Percentiles rank a stretch among this genome's conserved stretches.
Evolutionary conservation across 129 eudicot species (phyloP).

Genomic region (Silybum marianum): DNA sequence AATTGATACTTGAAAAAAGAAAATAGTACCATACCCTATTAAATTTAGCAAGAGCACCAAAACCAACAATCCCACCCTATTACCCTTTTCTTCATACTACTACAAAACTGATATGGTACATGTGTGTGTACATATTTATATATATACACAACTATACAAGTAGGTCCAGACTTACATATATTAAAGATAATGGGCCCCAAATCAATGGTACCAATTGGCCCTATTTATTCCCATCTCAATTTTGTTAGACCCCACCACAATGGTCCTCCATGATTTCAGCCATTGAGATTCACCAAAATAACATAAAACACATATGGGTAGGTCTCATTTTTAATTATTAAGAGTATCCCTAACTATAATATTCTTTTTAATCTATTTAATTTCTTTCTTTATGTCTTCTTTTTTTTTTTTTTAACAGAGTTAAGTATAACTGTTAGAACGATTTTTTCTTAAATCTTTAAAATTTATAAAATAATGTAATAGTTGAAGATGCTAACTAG

Average conservation of each 20-base stretch:
- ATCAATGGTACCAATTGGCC: slow-evolving; percentile 24
- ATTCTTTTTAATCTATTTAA: too few relatives aligned
- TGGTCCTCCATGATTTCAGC: slow-evolving; percentile 31
- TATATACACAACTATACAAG: not conserved
- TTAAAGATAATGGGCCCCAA: slow-evolving; percentile 28
- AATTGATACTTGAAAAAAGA: not conserved
- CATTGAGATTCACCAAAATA: not conserved
- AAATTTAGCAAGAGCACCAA: slow-evolving; percentile 35
- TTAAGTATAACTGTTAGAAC: too few relatives aligned
- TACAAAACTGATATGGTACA: slow-evolving; percentile 22
- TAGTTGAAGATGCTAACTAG: too few relatives aligned
- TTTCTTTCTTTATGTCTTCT: too few relatives aligned
- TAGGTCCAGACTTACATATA: slow-evolving; percentile 26
- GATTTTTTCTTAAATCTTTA: too few relatives aligned
- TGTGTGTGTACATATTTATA: not conserved
- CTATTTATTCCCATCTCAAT: slow-evolving; percentile 27
- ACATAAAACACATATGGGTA: not conserved
- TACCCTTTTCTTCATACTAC: slow-evolving; percentile 25
- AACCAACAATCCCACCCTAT: slow-evolving; percentile 31
- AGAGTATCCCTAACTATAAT: too few relatives aligned
- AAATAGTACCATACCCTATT: slow-evolving; percentile 27
- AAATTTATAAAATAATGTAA: too few relatives aligned
- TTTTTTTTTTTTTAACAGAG: too few relatives aligned
- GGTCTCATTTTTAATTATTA: not conserved
- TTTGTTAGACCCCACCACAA: slow-evolving; percentile 32